Conservation (phyloP, 1,284 basidiomycete species). For the Trichosporon ovoides region DNA sequence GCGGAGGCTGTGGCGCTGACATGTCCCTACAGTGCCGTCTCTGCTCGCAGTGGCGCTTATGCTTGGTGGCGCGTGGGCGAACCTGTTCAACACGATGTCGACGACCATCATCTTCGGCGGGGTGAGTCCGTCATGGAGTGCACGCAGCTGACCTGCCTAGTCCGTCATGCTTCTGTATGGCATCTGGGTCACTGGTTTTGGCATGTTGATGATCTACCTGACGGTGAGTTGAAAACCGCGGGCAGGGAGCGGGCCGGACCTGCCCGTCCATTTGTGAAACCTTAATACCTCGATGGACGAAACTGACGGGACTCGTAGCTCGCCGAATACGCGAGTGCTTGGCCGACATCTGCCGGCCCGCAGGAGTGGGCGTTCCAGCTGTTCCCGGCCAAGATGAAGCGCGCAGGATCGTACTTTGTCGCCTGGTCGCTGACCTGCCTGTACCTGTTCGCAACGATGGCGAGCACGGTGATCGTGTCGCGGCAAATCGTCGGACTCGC, state of each 20-base stretch:
- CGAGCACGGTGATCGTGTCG: not conserved
- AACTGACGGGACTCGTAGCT: slow-evolving; percentile 4
- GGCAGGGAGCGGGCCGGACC: not conserved
- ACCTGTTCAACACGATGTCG: slow-evolving; percentile 2
- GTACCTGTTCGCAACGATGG: slow-evolving; percentile 10
- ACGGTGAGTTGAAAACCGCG: not conserved
- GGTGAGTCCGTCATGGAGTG: not conserved
- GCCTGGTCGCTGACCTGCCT: slow-evolving; percentile 6
- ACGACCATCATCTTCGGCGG: slow-evolving; percentile 5
- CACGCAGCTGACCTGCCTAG: not conserved
- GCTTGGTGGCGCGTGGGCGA: slow-evolving; percentile 9
- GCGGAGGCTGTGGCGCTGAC: not conserved
- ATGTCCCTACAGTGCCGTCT: not conserved
- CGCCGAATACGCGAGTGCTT: slow-evolving; percentile 4
- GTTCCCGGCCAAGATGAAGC: slow-evolving; percentile 7
- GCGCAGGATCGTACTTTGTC: slow-evolving; percentile 5
- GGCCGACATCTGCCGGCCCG: slow-evolving; percentile 9
- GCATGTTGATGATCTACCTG: not conserved
- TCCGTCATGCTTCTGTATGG: slow-evolving; percentile 7
- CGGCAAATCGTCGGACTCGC: slow-evolving; percentile 4
- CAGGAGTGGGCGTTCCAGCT: slow-evolving; percentile 14
- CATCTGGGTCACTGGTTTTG: slow-evolving; percentile 4
- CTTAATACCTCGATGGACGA: not conserved
- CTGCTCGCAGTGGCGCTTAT: slow-evolving; percentile 8
- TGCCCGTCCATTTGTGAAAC: not conserved